These are phyloP conservation scores for Dryas integrifolia DNA, from an alignment of 331 rosid genomes.

Conservation along the genomic window DNA sequence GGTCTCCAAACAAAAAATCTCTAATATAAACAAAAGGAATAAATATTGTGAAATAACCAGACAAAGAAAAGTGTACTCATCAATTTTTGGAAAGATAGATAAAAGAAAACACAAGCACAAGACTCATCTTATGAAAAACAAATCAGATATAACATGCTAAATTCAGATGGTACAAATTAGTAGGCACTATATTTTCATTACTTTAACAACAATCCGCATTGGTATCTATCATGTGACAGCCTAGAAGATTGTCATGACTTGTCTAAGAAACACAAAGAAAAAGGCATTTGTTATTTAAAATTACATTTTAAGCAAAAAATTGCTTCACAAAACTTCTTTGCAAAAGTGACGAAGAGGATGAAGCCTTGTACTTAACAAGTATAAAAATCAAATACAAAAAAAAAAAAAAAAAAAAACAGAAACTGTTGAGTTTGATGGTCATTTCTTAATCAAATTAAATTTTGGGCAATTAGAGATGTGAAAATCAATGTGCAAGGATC, in stretches of 20 bases:
- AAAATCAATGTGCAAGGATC: background rate
- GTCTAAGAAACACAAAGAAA: background rate
- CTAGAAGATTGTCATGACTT: background rate
- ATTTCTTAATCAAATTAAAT: background rate
- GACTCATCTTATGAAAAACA: background rate
- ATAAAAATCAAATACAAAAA: no score
- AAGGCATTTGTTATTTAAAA: background rate
- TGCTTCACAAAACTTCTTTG: background rate
- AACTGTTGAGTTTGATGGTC: background rate
- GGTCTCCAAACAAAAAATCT: background rate
- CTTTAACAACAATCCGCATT: background rate
- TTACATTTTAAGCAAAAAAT: background rate
- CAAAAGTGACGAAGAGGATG: background rate
- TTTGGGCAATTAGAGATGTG: background rate
- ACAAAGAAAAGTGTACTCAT: background rate
- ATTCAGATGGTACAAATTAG: background rate
- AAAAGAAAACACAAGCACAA: background rate
- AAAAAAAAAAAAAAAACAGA: background rate
- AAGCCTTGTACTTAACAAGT: background rate
- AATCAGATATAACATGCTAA: no score
- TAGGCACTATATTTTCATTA: background rate
- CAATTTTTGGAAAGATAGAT: no score
- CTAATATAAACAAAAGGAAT: background rate
- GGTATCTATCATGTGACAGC: background rate
- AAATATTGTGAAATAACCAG: background rate